A percentile compares a stretch with the other conserved stretches of the same genome.
Conservation (phyloP, 2,329 filamentous ascomycete species). For the Mycogone perniciosa region DNA sequence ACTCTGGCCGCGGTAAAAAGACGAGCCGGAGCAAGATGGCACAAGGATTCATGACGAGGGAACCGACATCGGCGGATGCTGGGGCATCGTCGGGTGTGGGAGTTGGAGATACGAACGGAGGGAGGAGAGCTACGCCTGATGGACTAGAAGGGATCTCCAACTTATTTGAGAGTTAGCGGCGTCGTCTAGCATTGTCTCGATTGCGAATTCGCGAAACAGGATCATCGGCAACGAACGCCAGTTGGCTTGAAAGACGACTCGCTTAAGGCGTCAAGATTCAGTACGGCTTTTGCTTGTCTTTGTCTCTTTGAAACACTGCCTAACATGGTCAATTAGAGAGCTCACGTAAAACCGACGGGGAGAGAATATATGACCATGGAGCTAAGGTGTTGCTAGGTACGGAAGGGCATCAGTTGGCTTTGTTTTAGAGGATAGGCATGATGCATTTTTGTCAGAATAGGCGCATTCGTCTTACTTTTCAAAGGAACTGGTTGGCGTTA, state of each 20-base stretch:
- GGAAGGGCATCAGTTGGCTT: too few species aligned
- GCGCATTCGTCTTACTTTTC: not conserved
- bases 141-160: slow-evolving; percentile 49
- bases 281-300: too few species aligned
- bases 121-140: slow-evolving; percentile 39
- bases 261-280: too few species aligned
- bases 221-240: not conserved
- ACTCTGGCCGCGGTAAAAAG: slow-evolving; percentile 21
- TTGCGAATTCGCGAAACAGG: not conserved
- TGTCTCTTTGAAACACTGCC: too few species aligned
- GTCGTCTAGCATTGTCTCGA: not conserved
- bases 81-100: not conserved
- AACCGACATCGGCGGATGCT: slow-evolving; percentile 24
- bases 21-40: slow-evolving; percentile 46
- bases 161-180: slow-evolving; percentile 32
- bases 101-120: not conserved
- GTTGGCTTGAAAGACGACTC: not conserved
- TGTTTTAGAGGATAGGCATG: not conserved
- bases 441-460: not conserved
- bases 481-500: not conserved
- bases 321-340: too few species aligned
- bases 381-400: too few species aligned
- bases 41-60: slow-evolving; percentile 57
- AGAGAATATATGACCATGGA: too few species aligned
- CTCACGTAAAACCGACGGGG: too few species aligned